Evolutionary conservation across 257 asterid genomes (phyloP), one percentile per base, ranked within the genome.

Genomic region (Nicotiana undulata): DNA sequence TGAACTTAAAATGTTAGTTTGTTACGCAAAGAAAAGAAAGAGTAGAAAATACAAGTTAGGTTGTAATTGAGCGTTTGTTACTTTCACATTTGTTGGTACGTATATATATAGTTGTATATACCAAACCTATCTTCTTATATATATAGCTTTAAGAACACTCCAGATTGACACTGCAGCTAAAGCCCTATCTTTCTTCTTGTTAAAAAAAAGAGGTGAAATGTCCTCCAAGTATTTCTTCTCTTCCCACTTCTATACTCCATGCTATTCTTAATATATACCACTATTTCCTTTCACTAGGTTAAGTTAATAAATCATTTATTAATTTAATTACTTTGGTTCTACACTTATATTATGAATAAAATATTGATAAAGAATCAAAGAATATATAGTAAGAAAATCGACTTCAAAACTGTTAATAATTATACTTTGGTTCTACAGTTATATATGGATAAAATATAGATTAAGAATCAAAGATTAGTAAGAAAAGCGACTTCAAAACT

Each of bases 161-260:
- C 70, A 91, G 87, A 82, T 85, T 83, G 91, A 93, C 92, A 85
- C 81, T 63, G 61, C 82, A 85, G 82, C 90, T 87, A 75, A 81
- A 76, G 32, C 60, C 76, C 81, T 26, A 77, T 59, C 65, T 82
- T 76, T 72, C 60, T 72, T 72, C 78, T 46, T 72, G 60, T 72
- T 34, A 77, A 86, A 85, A 87, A 77, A 86, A 85, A 87, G 88
- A 86, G 98, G 89, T 93, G 94, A 92, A 88, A 92, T 85, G 97
- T 93, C 92, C 75, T 58, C 12, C 66, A 49, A 31, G 82, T 89
- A 89, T 89, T 86, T 72, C 28, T 46, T 82, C 82, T 89, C 82
- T 89, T 89, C 89, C 92, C 90, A 89, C 83, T 79, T 84, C 81
- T 81, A 92, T 91, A 90, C 96, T 92, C 94, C 86, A 88, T 31